Evolutionary conservation across 306 rosid species (phyloP), one percentile per base, ranked within the genome.

Genomic region (Notholithocarpus densiflorus): DNA sequence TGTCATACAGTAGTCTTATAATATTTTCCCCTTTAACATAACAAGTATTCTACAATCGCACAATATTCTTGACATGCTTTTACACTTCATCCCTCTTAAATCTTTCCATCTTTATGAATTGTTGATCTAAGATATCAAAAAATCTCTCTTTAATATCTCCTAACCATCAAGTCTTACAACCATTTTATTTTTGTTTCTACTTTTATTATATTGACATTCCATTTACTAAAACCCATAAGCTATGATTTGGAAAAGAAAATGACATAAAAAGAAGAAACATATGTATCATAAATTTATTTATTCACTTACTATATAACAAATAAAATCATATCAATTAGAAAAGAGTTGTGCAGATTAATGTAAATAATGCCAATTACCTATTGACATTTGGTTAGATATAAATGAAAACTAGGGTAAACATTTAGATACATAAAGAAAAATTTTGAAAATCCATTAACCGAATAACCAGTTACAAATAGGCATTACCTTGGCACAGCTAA

Each of bases 401-500:
- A 56, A 24, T 15, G 56, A 2, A 31, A 72, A 32, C 17, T 9
- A 27, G 70, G 70, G 70, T 4, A 34, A 32, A 18, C 72, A 34
- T 24, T 34, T 34, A 66, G 72, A 32, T 34, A 19, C 52, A 66
- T 65, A 65, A 40, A 79, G 29, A 26, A 23, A 45, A 69, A 71
- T 26, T 71, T 18, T 45, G 65, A 59, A 85, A 68, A 78, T 3
- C 57, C n/a, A 72, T 6, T 0, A n/a, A 71, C 24, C 43, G 29
- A 56, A 27, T 13, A 20, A 32, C 65, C 29, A 70, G 26, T 78
- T 69, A 81, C 56, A 59, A 18, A 19, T 5, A 72, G 75, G 51
- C 53, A 72, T 77, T 86, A 92, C 97, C 94, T 90, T 92, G 2
- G 92, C 90, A 83, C 97, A 92, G 74, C 96, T 89, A 77, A 37